These are phyloP conservation scores for Spizellomyces punctatus DNA, from an alignment of 192 early-diverging fungal genomes.

Conservation along the genomic window DNA sequence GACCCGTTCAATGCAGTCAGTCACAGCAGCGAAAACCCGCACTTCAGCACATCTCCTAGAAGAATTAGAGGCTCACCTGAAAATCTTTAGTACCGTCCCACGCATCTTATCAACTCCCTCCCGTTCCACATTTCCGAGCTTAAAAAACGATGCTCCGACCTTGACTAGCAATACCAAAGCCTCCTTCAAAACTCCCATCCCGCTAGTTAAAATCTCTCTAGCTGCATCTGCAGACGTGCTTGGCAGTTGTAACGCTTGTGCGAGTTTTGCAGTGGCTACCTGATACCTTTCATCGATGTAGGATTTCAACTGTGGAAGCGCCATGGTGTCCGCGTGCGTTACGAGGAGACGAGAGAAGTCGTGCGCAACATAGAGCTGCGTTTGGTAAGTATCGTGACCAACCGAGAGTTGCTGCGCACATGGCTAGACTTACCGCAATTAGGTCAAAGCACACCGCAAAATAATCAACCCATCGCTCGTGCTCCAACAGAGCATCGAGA, in stretches of 20 bases:
- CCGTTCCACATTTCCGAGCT: constrained; percentile 35
- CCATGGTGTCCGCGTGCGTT: constrained; percentile 30
- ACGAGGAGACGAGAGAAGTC: constrained; percentile 41
- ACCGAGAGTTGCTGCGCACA: too few relatives aligned
- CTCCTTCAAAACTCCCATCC: constrained; percentile 36
- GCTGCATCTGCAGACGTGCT: neutral
- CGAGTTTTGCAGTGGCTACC: constrained; percentile 26
- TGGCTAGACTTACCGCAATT: constrained; percentile 29
- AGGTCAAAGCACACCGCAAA: constrained; percentile 43
- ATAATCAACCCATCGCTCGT: constrained; percentile 51
- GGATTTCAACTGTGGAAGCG: constrained; percentile 28
- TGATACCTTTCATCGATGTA: constrained; percentile 30
- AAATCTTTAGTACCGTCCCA: constrained; percentile 30
- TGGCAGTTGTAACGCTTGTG: constrained; percentile 15
- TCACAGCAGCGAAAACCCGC: neutral
- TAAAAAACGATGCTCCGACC: constrained; percentile 34
- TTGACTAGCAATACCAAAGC: constrained; percentile 36
- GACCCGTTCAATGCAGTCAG: neutral
- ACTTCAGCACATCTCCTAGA: neutral
- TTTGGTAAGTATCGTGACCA: neutral
- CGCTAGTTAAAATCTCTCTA: neutral
- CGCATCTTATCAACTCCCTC: constrained; percentile 39
- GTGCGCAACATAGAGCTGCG: constrained; percentile 14
- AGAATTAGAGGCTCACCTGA: constrained; percentile 5
- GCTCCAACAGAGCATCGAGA: constrained; percentile 43